Conservation (phyloP, 805 yeast species). For the Cyberlindnera galapagoensis region DNA sequence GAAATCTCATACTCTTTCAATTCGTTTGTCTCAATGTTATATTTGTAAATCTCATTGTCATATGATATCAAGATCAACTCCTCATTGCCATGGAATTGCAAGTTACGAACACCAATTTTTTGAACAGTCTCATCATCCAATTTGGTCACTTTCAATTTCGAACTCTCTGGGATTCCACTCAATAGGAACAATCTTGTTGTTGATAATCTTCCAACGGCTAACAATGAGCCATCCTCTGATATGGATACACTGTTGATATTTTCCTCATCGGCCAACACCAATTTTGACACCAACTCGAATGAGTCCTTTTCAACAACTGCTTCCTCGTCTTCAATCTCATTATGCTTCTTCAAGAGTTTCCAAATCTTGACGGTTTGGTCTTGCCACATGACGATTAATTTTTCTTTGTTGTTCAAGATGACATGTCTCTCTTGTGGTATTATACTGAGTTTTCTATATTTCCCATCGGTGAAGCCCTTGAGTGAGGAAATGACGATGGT, state of each 20-base stretch:
- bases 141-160: slow-evolving; percentile 43
- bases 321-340: slow-evolving; percentile 19
- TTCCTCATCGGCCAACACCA: slow-evolving; percentile 68
- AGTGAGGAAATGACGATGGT: slow-evolving; percentile 57
- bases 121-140: slow-evolving; percentile 33
- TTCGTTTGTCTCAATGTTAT: slow-evolving; percentile 20
- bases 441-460: slow-evolving; percentile 62
- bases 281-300: slow-evolving; percentile 57
- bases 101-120: slow-evolving; percentile 50
- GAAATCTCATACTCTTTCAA: slow-evolving; percentile 32
- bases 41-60: slow-evolving; percentile 51
- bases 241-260: slow-evolving; percentile 65
- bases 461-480: slow-evolving; percentile 61
- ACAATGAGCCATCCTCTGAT: slow-evolving; percentile 54
- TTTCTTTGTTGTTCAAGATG: slow-evolving; percentile 38
- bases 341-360: slow-evolving; percentile 41
- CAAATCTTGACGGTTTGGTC: slow-evolving; percentile 80
- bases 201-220: slow-evolving; percentile 67
- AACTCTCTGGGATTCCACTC: slow-evolving; percentile 29
- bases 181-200: slow-evolving; percentile 65
- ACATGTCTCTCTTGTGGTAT: slow-evolving; percentile 52
- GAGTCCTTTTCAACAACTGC: slow-evolving; percentile 24
- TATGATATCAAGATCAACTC: slow-evolving; percentile 47
- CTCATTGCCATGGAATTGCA: slow-evolving; percentile 40
- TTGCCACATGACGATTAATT: slow-evolving; percentile 69